A percentile compares a stretch with the other conserved stretches of the same genome.
phyloP scores from a whole-genome alignment of 495 filamentous ascomycete species.

The Penicillium goetzii region DNA sequence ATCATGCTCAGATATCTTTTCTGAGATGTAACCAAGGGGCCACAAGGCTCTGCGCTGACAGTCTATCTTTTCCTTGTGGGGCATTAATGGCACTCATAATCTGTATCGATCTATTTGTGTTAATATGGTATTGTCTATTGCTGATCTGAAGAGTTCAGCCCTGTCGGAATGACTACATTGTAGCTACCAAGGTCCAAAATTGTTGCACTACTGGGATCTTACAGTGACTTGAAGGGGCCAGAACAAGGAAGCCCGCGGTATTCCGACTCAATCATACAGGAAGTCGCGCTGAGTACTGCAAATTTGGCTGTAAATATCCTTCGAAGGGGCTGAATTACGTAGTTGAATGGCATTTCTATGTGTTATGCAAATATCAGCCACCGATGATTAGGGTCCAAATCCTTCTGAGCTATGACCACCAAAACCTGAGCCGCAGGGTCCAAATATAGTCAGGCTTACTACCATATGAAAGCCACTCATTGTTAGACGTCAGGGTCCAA shows the following conservation, averaged over 20 bases:
- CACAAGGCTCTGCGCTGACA: background rate
- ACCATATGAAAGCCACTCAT: background rate
- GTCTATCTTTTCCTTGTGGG: too few relatives aligned
- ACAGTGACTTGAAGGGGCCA: background rate
- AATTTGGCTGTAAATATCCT: background rate
- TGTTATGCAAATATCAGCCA: background rate
- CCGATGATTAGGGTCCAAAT: background rate
- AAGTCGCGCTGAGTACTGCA: background rate
- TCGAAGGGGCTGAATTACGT: background rate
- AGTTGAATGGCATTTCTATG: background rate
- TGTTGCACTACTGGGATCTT: background rate
- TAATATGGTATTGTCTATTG: background rate
- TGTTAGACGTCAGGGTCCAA: background rate
- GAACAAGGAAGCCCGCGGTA: background rate
- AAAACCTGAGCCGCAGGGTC: background rate
- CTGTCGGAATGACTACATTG: too few relatives aligned
- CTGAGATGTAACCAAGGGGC: background rate
- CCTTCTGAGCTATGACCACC: background rate
- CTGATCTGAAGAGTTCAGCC: too few relatives aligned
- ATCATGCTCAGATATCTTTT: background rate
- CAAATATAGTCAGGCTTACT: background rate
- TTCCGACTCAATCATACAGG: background rate
- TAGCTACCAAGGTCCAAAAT: background rate
- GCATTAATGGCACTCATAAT: too few relatives aligned
- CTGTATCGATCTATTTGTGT: background rate